Base-by-base conservation (phyloP, 805 yeast species). In the Cyberlindnera nakhonratchasimensis region DNA sequence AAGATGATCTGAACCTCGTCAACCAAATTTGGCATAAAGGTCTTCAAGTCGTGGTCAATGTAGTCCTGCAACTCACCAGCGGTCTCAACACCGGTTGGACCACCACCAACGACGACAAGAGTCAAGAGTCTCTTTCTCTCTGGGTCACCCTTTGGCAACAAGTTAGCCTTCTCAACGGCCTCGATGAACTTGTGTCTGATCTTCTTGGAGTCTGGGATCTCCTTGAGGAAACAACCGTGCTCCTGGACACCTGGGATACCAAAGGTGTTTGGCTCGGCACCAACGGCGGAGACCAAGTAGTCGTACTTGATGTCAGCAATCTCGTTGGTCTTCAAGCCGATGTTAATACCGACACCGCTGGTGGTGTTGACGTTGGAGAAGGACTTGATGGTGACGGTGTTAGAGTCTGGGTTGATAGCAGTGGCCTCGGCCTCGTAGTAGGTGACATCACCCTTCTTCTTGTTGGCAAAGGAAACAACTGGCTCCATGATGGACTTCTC, bases 51-150 rank as follows among this genome's bases (percentile, higher is more conserved):
- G 67, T 89, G 95, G 63, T 84, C 88, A 48, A 89, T 87, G 69
- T 87, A 90, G 67, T 90, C 97, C 69, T 88, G 96, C 58, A 90
- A 70, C 67, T 90, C 97, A 64, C 96, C 97, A 47, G 97, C 96
- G 53, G 89, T 84, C 70, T 89, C 97, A 45, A 89, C 96, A 72
- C 97, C 97, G 33, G 97, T 89, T 61, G 97, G 97, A 53, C 97
- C 97, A 68, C 96, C 97, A 58, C 97, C 97, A 55, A 91, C 93
- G 46, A 90, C 96, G 41, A 90, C 91, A 48, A 87, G 75, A 45
- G 86, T 84, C 65, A 90, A 73, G 53, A 90, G 74, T 65, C 96
- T 81, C 69, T 82, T 82, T 66, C 96, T 79, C 65, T 86, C 95
- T 35, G 80, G 82, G 54, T 79, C 86, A 47, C 74, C 77, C 63